Evolutionary conservation across 2,329 filamentous ascomycete genomes (phyloP), one percentile per base, ranked within the genome.

Genomic region (Graphium sp.): DNA sequence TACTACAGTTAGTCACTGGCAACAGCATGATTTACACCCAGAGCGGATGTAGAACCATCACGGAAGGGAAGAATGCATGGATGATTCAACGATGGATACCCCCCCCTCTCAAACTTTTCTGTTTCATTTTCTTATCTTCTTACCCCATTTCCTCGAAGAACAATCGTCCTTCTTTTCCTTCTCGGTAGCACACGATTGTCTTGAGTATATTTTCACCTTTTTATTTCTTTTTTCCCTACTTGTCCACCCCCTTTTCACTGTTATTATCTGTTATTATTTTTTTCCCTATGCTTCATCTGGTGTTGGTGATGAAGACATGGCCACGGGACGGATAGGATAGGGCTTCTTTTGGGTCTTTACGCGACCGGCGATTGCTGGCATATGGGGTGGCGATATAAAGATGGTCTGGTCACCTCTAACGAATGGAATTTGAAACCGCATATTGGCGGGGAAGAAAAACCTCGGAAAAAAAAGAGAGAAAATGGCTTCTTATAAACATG

Each of bases 1-100:
- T 43, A 49, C 45, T 51, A 53, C 45, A 51, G 39, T 38, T 39
- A 41, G 33, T 38, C 43, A 48, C 49, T 54, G 48, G 52, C 48
- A 50, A 53, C 47, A 52, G 47, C 47, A 49, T 43, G 37, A 33
- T 25, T 13, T 14, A 15, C 23, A 31, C 26, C 29, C 30, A 31
- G 33, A 37, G 33, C 34, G 40, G 37, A 41, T 40, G 44, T 44
- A 42, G 45, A 44, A 30, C 31, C 37, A 35, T 34, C 33, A 30
- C 29, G 35, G 32, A 34, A 40, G 48, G 48, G 43, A 45, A 53
- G 51, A 55, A 53, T 52, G 53, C 41, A 53, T 55, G 52, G 48
- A 56, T 43, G 52, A 56, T 46, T 50, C 44, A 46, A 49, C 41
- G 52, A 57, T 46, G 53, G 52, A 57, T 57, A 56, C 52, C 52